Evolutionary conservation across 495 filamentous ascomycete species (phyloP).

Genomic region (Ramalina peruviana): DNA sequence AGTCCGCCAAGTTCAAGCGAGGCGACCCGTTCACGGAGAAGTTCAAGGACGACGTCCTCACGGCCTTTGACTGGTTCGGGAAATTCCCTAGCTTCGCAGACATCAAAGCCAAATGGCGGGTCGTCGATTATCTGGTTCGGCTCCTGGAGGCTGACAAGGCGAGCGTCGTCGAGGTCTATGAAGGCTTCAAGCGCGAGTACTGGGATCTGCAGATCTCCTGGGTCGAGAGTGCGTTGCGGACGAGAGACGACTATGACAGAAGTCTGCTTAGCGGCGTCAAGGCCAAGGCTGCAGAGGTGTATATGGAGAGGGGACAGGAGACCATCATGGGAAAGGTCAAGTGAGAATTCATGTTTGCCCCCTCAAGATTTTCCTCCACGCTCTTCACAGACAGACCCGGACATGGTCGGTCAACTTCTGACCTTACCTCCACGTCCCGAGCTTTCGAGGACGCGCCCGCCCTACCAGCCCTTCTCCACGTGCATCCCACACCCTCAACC

Average conservation of each 20-base stretch:
- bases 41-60: conserved; percentile 77
- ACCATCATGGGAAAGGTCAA: conserved; percentile 86
- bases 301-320: conserved; percentile 61
- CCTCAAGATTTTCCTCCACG: too few species aligned
- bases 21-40: conserved; percentile 73
- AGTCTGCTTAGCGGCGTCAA: conserved; percentile 79
- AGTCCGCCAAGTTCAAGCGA: conserved; percentile 75
- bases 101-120: conserved; percentile 84
- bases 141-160: conserved; percentile 67
- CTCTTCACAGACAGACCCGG: too few species aligned
- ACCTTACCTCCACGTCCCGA: too few species aligned
- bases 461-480: too few species aligned
- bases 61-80: conserved; percentile 58
- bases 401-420: too few species aligned
- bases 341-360: conserved; percentile 24
- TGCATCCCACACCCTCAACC: too few species aligned
- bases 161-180: conserved; percentile 59
- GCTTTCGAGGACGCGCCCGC: too few species aligned
- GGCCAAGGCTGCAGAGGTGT: conserved; percentile 69
- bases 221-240: conserved; percentile 86
- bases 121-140: conserved; percentile 64
- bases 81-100: conserved; percentile 43
- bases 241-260: conserved; percentile 85
- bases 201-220: conserved; percentile 92
- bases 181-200: conserved; percentile 67